These are phyloP conservation scores for Xanthoconium stramineum DNA, from an alignment of 768 basidiomycete genomes.

Conservation along the genomic window DNA sequence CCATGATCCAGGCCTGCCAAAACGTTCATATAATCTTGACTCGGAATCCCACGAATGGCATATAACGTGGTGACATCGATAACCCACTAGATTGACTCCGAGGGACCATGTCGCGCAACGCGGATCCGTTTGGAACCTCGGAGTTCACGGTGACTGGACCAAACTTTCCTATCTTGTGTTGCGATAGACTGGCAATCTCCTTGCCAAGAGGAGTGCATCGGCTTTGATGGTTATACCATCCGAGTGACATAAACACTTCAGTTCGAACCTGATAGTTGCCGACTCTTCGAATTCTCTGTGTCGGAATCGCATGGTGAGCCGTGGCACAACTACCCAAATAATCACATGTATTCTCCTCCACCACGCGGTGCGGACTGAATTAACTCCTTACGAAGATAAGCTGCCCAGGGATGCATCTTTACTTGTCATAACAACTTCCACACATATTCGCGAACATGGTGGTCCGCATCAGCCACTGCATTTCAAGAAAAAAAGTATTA, in stretches of 20 bases:
- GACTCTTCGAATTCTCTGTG: too few species aligned
- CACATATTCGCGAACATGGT: slow-evolving; percentile 10
- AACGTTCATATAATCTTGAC: neutral
- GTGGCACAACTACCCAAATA: too few species aligned
- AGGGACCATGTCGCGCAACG: slow-evolving; percentile 4
- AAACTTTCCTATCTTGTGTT: slow-evolving; percentile 12
- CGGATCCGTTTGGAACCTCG: slow-evolving; percentile 2
- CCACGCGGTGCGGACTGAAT: neutral
- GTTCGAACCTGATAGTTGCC: too few species aligned
- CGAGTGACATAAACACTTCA: too few species aligned
- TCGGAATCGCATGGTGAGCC: too few species aligned
- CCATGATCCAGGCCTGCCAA: neutral
- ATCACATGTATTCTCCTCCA: too few species aligned
- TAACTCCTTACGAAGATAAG: neutral
- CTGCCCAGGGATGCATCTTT: neutral
- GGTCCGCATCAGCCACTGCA: slow-evolving; percentile 6
- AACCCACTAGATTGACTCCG: neutral
- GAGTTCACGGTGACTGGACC: slow-evolving; percentile 1
- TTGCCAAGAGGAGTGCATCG: neutral
- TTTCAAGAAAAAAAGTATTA: neutral
- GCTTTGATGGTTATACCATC: too few species aligned
- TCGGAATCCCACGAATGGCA: slow-evolving; percentile 1
- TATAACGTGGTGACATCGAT: slow-evolving; percentile 3
- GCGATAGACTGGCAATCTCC: slow-evolving; percentile 5
- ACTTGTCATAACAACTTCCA: slow-evolving; percentile 3